phyloP scores from a whole-genome alignment of 2,329 filamentous ascomycete species.

The Graphiopsis chlorocephala region DNA sequence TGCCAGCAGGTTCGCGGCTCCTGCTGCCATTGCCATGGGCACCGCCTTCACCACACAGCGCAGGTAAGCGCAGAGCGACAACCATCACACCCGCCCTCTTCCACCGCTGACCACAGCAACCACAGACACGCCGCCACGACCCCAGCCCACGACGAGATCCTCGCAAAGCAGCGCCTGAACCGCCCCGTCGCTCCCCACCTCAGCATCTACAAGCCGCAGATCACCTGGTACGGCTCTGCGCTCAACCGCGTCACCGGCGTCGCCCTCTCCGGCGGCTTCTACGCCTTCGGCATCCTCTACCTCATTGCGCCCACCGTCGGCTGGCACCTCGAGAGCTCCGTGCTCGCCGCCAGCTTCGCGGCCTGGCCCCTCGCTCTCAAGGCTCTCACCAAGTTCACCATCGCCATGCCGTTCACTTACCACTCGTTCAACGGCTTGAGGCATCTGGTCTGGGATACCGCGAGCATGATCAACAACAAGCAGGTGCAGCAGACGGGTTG shows the following conservation, averaged over 20 bases:
- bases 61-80: constrained; percentile 40
- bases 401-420: constrained; percentile 66
- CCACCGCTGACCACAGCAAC: background rate
- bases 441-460: constrained; percentile 70
- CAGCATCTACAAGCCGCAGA: constrained; percentile 77
- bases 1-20: constrained; percentile 45
- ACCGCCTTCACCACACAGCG: constrained; percentile 43
- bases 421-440: constrained; percentile 68
- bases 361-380: constrained; percentile 60
- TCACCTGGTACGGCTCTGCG: constrained; percentile 76
- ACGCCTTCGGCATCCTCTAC: constrained; percentile 78
- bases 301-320: constrained; percentile 74
- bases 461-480: constrained; percentile 60
- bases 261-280: constrained; percentile 68
- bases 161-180: constrained; percentile 73
- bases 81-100: constrained; percentile 18
- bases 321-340: constrained; percentile 65
- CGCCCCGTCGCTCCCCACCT: constrained; percentile 86
- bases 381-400: constrained; percentile 55
- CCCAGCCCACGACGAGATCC: constrained; percentile 57
- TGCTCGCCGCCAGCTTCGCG: constrained; percentile 63
- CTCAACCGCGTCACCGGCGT: constrained; percentile 83
- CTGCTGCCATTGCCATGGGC: constrained; percentile 40
- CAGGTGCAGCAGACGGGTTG: constrained; percentile 65
- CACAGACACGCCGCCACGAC: constrained; percentile 51